Conservation (phyloP, 2,329 filamentous ascomycete species). For the Cadophora malorum region DNA sequence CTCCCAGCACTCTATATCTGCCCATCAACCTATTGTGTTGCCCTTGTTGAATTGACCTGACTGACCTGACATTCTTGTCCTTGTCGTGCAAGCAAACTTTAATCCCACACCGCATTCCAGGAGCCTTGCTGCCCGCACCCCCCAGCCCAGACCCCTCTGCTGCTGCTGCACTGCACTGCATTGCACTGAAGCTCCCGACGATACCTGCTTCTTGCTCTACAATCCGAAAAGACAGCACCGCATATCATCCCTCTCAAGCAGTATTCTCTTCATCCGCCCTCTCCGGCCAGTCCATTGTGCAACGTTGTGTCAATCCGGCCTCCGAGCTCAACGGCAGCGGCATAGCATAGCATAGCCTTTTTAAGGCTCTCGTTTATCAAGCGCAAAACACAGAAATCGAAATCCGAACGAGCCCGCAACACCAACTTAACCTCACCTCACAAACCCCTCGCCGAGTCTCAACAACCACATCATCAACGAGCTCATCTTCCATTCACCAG, state of each 20-base stretch:
- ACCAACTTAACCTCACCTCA: slow-evolving; percentile 15
- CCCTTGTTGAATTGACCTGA: slow-evolving; percentile 17
- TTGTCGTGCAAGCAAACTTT: slow-evolving; percentile 21
- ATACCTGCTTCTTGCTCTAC: slow-evolving; percentile 15
- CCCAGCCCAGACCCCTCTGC: slow-evolving; percentile 3
- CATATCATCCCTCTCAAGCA: slow-evolving; percentile 5
- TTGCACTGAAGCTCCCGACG: slow-evolving; percentile 7
- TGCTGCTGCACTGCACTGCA: not conserved
- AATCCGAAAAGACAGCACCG: slow-evolving; percentile 10
- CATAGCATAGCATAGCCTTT: slow-evolving; percentile 20
- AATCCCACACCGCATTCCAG: slow-evolving; percentile 28
- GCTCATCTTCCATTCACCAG: slow-evolving; percentile 18
- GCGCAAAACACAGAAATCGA: slow-evolving; percentile 32
- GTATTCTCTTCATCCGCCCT: not conserved
- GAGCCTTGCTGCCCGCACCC: slow-evolving; percentile 16
- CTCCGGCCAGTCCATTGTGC: slow-evolving; percentile 10
- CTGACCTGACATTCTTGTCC: slow-evolving; percentile 22
- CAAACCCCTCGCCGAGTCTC: slow-evolving; percentile 16
- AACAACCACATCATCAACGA: slow-evolving; percentile 19
- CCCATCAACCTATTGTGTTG: slow-evolving; percentile 12
- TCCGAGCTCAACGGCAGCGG: not conserved
- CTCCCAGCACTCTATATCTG: slow-evolving; percentile 4
- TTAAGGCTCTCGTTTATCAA: slow-evolving; percentile 33
- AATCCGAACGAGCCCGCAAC: slow-evolving; percentile 33
- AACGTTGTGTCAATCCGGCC: slow-evolving; percentile 13